phyloP scores from a whole-genome alignment of 305 asterid genomes.

The Fraxinus nigra region DNA sequence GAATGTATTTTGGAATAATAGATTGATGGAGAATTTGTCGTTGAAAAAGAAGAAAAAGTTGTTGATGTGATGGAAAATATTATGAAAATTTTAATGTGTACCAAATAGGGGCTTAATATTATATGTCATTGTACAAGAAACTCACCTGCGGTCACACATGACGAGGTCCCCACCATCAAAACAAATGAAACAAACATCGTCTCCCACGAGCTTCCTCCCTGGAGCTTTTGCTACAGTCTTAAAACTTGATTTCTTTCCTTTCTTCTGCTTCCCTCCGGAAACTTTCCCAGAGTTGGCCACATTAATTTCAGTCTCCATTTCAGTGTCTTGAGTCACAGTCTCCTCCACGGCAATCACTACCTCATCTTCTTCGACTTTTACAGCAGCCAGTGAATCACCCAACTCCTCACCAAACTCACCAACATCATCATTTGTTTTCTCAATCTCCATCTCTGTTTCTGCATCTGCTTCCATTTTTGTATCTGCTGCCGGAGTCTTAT shows the following conservation, averaged over 20 bases:
- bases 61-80: no score
- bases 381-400: slow-evolving; percentile 45
- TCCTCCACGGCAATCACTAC: slow-evolving; percentile 57
- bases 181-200: slow-evolving; percentile 97
- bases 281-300: slow-evolving; percentile 54
- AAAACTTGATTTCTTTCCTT: slow-evolving; percentile 46
- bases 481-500: slow-evolving; percentile 27
- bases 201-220: slow-evolving; percentile 49
- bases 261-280: slow-evolving; percentile 66
- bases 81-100: no score
- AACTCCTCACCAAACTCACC: slow-evolving; percentile 48
- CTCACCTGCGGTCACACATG: slow-evolving; percentile 91
- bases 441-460: slow-evolving; percentile 33
- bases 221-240: neutral
- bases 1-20: no score
- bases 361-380: slow-evolving; percentile 57
- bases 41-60: no score
- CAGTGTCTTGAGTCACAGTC: slow-evolving; percentile 57
- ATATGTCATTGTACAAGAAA: slow-evolving; percentile 20
- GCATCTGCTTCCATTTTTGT: slow-evolving; percentile 32
- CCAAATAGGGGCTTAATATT: neutral
- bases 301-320: slow-evolving; percentile 81
- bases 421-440: slow-evolving; percentile 40
- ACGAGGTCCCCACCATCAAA: slow-evolving; percentile 96
- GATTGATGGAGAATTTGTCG: no score